Conservation (phyloP, 106 monocot genomes). For the Gastrodia elata region DNA sequence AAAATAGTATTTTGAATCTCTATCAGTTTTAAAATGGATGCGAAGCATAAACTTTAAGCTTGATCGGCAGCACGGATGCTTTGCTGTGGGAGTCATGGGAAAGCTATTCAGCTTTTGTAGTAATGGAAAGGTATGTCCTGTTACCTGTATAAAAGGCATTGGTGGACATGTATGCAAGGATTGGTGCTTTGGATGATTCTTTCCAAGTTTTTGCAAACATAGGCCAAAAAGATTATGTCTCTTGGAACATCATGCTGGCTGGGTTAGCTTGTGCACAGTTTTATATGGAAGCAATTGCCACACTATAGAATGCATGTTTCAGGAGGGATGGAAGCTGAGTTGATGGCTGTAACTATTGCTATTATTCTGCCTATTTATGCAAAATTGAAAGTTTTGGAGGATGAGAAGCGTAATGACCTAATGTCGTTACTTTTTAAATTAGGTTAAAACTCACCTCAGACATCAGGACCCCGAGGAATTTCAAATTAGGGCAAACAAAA, state of each 20-base stretch:
- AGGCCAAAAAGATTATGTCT: slow-evolving; percentile 28
- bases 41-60: slow-evolving; percentile 9
- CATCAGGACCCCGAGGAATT: no score
- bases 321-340: slow-evolving; percentile 12
- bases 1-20: slow-evolving; percentile 2
- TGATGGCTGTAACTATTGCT: slow-evolving; percentile 28
- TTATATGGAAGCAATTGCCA: slow-evolving; percentile 11
- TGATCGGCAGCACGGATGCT: slow-evolving; percentile 21
- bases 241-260: slow-evolving; percentile 46
- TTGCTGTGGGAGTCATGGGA: slow-evolving; percentile 2
- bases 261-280: slow-evolving; percentile 25
- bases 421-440: no score
- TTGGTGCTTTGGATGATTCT: slow-evolving; percentile 21
- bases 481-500: no score
- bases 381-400: slow-evolving; percentile 16
- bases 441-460: no score
- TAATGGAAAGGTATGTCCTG: slow-evolving; percentile 10
- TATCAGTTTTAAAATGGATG: slow-evolving; percentile 17
- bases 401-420: slow-evolving; percentile 14
- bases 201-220: slow-evolving; percentile 22
- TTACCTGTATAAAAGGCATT: slow-evolving; percentile 33
- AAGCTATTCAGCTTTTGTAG: slow-evolving; percentile 35
- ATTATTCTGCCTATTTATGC: slow-evolving; percentile 39
- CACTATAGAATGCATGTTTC: slow-evolving; percentile 32
- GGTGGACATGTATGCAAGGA: slow-evolving; percentile 44